A percentile compares a stretch with the other conserved stretches of the same genome.
These are phyloP conservation scores for Trypanosoma rangeli DNA, from an alignment of 208 protist genomes.

Conservation along the genomic window DNA sequence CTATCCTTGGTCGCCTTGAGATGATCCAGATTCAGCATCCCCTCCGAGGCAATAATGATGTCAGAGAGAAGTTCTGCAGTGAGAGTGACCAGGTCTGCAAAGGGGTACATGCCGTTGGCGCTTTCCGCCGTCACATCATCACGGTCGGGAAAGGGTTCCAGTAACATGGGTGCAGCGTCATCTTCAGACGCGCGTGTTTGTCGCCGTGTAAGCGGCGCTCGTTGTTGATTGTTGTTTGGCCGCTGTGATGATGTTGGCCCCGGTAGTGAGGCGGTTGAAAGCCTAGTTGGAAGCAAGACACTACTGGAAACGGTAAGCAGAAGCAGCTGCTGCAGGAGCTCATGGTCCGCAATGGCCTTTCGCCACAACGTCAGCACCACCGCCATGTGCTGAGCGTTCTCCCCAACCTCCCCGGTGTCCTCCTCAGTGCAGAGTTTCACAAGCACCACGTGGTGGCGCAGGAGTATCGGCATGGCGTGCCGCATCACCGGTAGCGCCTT, in stretches of 20 bases:
- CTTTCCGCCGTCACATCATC: constrained; percentile 1
- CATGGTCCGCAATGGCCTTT: constrained; percentile 34
- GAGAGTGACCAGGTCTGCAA: constrained; percentile 21
- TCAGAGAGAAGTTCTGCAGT: constrained; percentile 20
- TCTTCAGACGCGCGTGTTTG: not conserved
- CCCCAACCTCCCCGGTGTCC: constrained; percentile 6
- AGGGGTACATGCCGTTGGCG: constrained; percentile 8
- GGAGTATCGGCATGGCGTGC: constrained; percentile 28
- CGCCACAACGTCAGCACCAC: constrained; percentile 40
- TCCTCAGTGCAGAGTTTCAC: constrained; percentile 26
- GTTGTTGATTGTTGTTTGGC: not conserved
- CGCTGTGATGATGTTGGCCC: not conserved
- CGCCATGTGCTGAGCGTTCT: constrained; percentile 19
- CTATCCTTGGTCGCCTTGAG: not conserved
- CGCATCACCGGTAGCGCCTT: constrained; percentile 30
- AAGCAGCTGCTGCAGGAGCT: constrained; percentile 30
- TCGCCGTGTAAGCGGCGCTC: not conserved
- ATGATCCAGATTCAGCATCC: constrained; percentile 8
- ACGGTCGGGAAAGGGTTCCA: not conserved
- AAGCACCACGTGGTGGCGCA: constrained; percentile 34
- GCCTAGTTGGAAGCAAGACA: constrained; percentile 3
- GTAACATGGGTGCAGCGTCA: not conserved
- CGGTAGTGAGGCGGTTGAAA: not conserved
- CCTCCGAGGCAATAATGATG: constrained; percentile 16
- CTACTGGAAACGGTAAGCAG: not conserved